A percentile compares a stretch with the other conserved stretches of the same genome.
Conservation (phyloP, 169 alveolate genomes). For the Plasmodium fragile region DNA sequence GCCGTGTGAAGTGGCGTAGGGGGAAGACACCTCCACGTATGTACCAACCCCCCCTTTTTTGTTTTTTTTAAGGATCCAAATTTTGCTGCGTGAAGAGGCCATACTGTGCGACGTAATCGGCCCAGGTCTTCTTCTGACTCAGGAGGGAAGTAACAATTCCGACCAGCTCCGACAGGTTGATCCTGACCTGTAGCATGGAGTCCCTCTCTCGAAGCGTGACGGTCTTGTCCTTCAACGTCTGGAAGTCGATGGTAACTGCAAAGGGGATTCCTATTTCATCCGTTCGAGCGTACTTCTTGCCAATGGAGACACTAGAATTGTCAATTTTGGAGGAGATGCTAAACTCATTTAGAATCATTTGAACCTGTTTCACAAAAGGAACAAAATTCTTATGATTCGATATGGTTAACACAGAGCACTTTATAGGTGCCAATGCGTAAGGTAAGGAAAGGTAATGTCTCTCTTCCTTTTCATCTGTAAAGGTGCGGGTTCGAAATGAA, state of each 20-base stretch:
- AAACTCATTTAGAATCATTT: conserved; percentile 48
- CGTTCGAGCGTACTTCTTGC: conserved; percentile 97
- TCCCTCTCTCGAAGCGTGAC: conserved; percentile 97
- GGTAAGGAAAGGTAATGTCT: conserved; percentile 95
- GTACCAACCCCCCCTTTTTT: too few species aligned
- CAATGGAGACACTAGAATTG: conserved; percentile 94
- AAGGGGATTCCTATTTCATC: conserved; percentile 99
- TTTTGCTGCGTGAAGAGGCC: conserved; percentile 83
- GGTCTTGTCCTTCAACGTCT: conserved; percentile 92
- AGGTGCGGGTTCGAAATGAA: conserved; percentile 92
- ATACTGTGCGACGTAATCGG: conserved; percentile 74
- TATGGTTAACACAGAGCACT: conserved; percentile 95
- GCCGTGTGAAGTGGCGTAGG: not conserved
- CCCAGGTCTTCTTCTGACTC: conserved; percentile 82
- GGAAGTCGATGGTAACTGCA: conserved; percentile 97
- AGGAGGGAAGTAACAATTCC: conserved; percentile 77
- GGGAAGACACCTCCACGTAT: too few species aligned
- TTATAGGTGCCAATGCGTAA: conserved; percentile 96
- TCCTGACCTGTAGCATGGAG: conserved; percentile 95
- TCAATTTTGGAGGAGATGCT: conserved; percentile 95
- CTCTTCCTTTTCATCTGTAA: conserved; percentile 84
- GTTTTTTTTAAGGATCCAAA: conserved; percentile 8
- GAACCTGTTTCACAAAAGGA: conserved; percentile 82
- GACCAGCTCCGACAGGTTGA: conserved; percentile 80
- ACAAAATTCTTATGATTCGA: conserved; percentile 90